Evolutionary conservation across 805 yeast genomes (phyloP).

Genomic region (Metschnikowia peoriensis): DNA sequence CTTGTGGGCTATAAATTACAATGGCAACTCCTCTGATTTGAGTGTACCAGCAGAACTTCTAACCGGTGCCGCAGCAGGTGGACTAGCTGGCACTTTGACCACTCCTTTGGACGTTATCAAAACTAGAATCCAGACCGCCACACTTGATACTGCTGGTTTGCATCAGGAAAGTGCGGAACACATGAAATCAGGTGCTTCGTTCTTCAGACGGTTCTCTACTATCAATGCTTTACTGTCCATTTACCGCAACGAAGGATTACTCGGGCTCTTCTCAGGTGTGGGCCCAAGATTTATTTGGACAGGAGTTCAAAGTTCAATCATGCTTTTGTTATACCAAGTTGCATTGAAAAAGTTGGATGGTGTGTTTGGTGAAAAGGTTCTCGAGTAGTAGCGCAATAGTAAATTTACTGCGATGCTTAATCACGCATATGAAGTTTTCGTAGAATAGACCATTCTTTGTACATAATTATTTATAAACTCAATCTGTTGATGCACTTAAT

Average conservation of each 20-base stretch:
- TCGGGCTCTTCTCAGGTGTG: constrained; percentile 88
- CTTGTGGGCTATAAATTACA: constrained; percentile 49
- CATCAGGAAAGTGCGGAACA: constrained; percentile 5
- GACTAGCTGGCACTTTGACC: constrained; percentile 82
- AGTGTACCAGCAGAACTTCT: constrained; percentile 61
- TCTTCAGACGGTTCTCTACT: constrained; percentile 26
- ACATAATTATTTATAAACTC: background rate
- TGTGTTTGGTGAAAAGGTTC: constrained; percentile 10
- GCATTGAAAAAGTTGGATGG: constrained; percentile 56
- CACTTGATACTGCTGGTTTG: constrained; percentile 21
- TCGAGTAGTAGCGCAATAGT: background rate
- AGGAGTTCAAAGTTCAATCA: constrained; percentile 88
- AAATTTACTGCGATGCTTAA: background rate
- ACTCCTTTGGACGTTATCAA: constrained; percentile 92
- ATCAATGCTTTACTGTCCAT: constrained; percentile 39
- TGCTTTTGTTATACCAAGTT: constrained; percentile 84
- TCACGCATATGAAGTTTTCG: background rate
- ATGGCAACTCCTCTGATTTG: constrained; percentile 39
- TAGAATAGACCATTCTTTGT: background rate
- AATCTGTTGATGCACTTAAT: too few relatives aligned
- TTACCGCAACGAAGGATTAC: constrained; percentile 68
- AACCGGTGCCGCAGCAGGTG: constrained; percentile 97
- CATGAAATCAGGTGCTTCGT: background rate
- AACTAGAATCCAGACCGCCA: constrained; percentile 90
- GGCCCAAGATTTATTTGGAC: constrained; percentile 98